A percentile compares a stretch with the other conserved stretches of the same genome.
Conservation (phyloP, 2,329 filamentous ascomycete genomes). For the Clonostachys byssicola region DNA sequence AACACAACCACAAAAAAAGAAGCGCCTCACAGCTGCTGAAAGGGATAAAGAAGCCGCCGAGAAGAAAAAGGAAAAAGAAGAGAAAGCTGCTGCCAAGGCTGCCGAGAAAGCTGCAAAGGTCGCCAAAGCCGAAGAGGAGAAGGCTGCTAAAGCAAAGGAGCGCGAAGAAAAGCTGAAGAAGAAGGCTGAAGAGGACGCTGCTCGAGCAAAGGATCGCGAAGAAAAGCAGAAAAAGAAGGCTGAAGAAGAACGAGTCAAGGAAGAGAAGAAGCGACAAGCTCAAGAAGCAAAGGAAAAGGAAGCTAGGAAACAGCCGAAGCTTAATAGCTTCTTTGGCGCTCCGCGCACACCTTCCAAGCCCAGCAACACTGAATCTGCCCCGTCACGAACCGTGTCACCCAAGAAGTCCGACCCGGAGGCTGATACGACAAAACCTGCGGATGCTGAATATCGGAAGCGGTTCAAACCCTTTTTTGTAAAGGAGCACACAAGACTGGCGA, state of each 20-base stretch:
- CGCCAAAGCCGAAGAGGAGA: conserved; percentile 18
- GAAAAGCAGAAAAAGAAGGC: conserved; percentile 34
- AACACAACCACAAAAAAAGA: conserved; percentile 28
- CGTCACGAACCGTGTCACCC: conserved; percentile 18
- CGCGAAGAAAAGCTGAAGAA: conserved; percentile 19
- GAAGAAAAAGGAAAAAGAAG: conserved; percentile 26
- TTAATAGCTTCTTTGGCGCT: conserved; percentile 41
- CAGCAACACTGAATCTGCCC: conserved; percentile 8
- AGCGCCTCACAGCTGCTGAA: conserved; percentile 34
- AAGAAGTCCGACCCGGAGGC: conserved; percentile 12
- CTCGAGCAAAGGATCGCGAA: conserved; percentile 28
- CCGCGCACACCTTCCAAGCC: conserved; percentile 31
- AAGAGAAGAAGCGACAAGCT: conserved; percentile 35
- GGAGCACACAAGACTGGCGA: conserved; percentile 67
- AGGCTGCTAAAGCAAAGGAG: conserved; percentile 27
- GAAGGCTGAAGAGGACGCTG: conserved; percentile 25
- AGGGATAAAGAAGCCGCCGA: conserved; percentile 30
- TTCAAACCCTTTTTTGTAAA: conserved; percentile 84
- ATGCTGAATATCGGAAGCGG: conserved; percentile 58
- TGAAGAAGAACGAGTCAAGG: conserved; percentile 35
- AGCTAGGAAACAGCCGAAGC: conserved; percentile 39
- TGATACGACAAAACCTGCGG: conserved; percentile 7
- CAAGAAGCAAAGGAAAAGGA: conserved; percentile 43
- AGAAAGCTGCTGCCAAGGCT: conserved; percentile 19
- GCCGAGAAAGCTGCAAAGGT: conserved; percentile 17